Conservation (phyloP, 2,329 filamentous ascomycete species). For the Ophiostoma angusticollis region DNA sequence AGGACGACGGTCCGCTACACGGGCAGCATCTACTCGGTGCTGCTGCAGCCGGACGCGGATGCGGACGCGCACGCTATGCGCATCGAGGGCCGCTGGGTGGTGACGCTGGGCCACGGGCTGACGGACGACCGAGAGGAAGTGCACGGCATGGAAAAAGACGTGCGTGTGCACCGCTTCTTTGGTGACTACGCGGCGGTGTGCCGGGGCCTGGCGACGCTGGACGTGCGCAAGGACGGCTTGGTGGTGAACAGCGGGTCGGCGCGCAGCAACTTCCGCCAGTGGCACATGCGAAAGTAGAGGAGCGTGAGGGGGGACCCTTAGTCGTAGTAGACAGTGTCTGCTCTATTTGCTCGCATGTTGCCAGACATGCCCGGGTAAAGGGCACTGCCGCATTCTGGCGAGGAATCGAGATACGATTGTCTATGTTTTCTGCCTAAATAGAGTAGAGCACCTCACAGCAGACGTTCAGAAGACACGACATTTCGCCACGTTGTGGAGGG, state of each 20-base stretch:
- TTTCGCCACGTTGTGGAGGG: too few relatives aligned
- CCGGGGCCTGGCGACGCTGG: slow-evolving; percentile 25
- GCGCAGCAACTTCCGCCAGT: slow-evolving; percentile 8
- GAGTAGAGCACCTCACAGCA: too few relatives aligned
- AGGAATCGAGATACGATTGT: too few relatives aligned
- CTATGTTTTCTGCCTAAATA: too few relatives aligned
- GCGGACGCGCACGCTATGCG: slow-evolving; percentile 36
- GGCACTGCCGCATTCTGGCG: too few relatives aligned
- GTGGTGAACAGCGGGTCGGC: slow-evolving; percentile 28
- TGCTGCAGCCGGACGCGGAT: slow-evolving; percentile 35
- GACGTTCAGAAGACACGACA: too few relatives aligned
- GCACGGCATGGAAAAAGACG: slow-evolving; percentile 1
- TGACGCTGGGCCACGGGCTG: slow-evolving; percentile 47
- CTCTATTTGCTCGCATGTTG: too few relatives aligned
- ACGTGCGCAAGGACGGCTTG: slow-evolving; percentile 26
- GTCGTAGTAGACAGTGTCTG: too few relatives aligned
- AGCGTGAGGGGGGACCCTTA: not conserved
- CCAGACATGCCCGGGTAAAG: too few relatives aligned
- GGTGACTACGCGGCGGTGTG: slow-evolving; percentile 21
- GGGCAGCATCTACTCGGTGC: slow-evolving; percentile 42
- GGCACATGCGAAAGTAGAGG: slow-evolving; percentile 6
- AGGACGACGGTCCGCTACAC: slow-evolving; percentile 29
- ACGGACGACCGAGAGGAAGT: slow-evolving; percentile 7
- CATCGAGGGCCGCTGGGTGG: slow-evolving; percentile 37
- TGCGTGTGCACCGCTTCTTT: slow-evolving; percentile 11